These are phyloP conservation scores for Claviceps sp. DNA, from an alignment of 2,329 filamentous ascomycete species.

Conservation along the genomic window DNA sequence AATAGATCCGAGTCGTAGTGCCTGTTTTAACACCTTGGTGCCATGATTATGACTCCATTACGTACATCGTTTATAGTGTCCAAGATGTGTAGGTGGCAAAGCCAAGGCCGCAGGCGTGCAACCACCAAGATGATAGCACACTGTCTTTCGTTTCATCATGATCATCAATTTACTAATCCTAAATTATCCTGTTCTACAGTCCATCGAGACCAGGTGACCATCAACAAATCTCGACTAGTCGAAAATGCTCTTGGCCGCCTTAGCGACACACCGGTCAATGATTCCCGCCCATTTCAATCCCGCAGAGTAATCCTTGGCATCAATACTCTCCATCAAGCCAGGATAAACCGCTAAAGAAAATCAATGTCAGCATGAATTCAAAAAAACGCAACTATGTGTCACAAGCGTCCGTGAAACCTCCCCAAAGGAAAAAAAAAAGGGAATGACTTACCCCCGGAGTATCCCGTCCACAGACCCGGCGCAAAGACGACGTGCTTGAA, in stretches of 20 bases:
- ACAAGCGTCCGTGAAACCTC: not conserved
- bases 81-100: too few relatives aligned
- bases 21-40: too few relatives aligned
- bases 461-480: constrained; percentile 83
- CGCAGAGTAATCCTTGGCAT: constrained; percentile 42
- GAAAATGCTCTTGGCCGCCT: constrained; percentile 29
- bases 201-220: not conserved
- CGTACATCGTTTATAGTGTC: too few relatives aligned
- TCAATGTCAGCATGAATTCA: constrained; percentile 5
- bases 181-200: not conserved
- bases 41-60: too few relatives aligned
- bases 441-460: constrained; percentile 51
- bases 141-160: too few relatives aligned
- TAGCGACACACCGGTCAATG: constrained; percentile 36
- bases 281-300: constrained; percentile 46
- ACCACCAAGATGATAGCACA: too few relatives aligned
- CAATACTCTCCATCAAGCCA: constrained; percentile 48
- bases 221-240: not conserved
- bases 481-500: constrained; percentile 95
- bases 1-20: too few relatives aligned
- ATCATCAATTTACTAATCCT: too few relatives aligned
- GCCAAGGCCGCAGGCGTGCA: too few relatives aligned
- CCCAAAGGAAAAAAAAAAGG: not conserved
- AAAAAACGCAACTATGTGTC: too few relatives aligned
- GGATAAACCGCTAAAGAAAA: constrained; percentile 41